Percentiles rank a stretch among this genome's conserved stretches.
These are phyloP conservation scores for Rhodotorula sp. DNA, from an alignment of 1,284 basidiomycete species.

Conservation along the genomic window DNA sequence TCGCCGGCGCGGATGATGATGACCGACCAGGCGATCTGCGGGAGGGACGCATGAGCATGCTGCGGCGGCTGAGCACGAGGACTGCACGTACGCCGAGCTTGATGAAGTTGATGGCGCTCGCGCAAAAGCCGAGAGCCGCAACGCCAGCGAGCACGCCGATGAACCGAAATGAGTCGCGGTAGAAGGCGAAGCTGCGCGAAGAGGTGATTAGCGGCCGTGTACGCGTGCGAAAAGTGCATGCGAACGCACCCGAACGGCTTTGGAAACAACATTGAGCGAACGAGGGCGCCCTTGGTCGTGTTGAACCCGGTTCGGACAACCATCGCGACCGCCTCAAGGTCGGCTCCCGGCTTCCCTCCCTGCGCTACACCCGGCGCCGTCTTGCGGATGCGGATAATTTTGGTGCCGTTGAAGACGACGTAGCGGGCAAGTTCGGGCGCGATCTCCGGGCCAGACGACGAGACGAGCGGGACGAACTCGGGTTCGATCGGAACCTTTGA, in stretches of 20 bases:
- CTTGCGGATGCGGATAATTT: conserved; percentile 85
- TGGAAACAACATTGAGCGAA: conserved; percentile 97
- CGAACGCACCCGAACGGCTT: conserved; percentile 79
- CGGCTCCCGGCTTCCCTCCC: conserved; percentile 24
- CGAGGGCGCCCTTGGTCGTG: conserved; percentile 94
- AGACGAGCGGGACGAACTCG: conserved; percentile 28
- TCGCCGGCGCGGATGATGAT: conserved; percentile 91
- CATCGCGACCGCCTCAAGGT: conserved; percentile 67
- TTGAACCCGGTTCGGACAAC: conserved; percentile 94
- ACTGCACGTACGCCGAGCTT: conserved; percentile 68
- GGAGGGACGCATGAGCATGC: neutral
- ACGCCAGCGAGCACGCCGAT: conserved; percentile 87
- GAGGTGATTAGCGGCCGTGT: neutral
- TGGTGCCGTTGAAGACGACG: conserved; percentile 89
- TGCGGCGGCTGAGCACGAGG: conserved; percentile 36
- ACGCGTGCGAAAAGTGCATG: too few species aligned
- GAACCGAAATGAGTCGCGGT: conserved; percentile 85
- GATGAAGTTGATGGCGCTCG: conserved; percentile 78
- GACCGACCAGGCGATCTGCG: conserved; percentile 79
- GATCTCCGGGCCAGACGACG: conserved; percentile 54
- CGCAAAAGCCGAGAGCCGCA: conserved; percentile 50
- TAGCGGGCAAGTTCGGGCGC: conserved; percentile 72
- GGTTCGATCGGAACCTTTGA: conserved; percentile 68
- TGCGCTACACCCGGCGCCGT: conserved; percentile 47
- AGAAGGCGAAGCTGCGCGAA: conserved; percentile 45